These are phyloP conservation scores for Russula olivacea DNA, from an alignment of 768 basidiomycete genomes.

Conservation along the genomic window DNA sequence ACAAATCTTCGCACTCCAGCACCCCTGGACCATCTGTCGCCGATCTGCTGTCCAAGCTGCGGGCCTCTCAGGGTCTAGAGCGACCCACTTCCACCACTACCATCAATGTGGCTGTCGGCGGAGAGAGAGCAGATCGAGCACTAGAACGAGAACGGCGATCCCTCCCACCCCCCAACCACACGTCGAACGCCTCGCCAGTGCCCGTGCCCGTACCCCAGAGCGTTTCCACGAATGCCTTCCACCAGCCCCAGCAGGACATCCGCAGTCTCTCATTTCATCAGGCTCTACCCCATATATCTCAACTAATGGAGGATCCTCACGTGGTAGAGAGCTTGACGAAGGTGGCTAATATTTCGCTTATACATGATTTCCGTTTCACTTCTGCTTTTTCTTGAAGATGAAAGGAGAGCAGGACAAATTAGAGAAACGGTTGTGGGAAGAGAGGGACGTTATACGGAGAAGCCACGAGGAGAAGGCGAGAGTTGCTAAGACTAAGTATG, in stretches of 20 bases:
- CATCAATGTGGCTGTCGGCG: not conserved
- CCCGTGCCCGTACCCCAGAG: not conserved
- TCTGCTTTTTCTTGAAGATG: slow-evolving; percentile 40
- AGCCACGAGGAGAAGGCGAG: slow-evolving; percentile 70
- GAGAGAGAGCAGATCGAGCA: not conserved
- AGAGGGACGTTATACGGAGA: slow-evolving; percentile 52
- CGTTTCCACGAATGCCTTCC: not conserved
- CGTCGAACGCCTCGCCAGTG: not conserved
- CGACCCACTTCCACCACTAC: not conserved
- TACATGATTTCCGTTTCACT: not conserved
- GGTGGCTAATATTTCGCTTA: slow-evolving; percentile 35
- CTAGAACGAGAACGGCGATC: not conserved
- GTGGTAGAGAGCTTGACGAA: slow-evolving; percentile 47
- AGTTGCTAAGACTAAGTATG: slow-evolving; percentile 60
- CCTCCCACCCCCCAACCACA: not conserved
- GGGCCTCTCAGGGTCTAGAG: slow-evolving; percentile 5
- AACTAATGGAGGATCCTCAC: slow-evolving; percentile 47
- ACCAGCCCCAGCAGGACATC: slow-evolving; percentile 33
- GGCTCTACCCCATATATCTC: slow-evolving; percentile 58
- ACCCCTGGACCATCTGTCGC: slow-evolving; percentile 22
- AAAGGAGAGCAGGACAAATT: slow-evolving; percentile 64
- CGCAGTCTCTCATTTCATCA: slow-evolving; percentile 59
- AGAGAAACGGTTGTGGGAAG: slow-evolving; percentile 64
- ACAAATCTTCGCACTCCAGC: slow-evolving; percentile 7
- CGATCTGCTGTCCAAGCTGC: slow-evolving; percentile 23